Base-by-base conservation (phyloP, 257 asterid genomes). In the Plantago elongata region DNA sequence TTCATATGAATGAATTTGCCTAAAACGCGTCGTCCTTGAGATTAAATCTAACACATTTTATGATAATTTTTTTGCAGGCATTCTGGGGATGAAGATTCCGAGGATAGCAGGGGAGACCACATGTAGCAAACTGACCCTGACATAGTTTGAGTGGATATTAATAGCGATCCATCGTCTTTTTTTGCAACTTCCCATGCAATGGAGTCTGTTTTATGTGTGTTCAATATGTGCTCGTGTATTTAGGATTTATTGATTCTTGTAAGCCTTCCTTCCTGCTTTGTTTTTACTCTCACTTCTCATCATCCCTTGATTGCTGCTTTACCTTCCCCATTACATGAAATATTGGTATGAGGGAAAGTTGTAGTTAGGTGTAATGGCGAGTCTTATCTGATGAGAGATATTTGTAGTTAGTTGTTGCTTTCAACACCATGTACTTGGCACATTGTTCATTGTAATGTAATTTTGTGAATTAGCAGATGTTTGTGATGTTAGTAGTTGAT, bases 151-250 rank as follows among this genome's bases (percentile, higher is more conserved):
- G 34, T 60, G 44, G 42, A 18, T 43, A 40, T 59, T 52, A 43
- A 42, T 38, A 16, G 22, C 37, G 9, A 57, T 57, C 45, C 50
- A 1, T 9, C 27, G 9, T n/a, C 4, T 6, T 15, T 16, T 46
- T 58, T 58, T 30, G 13, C 61, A 56, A 54, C 43, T 54, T 29
- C 12, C 30, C 59, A 67, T 45, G 75, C 69, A 13, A 61, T 62
- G 51, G 60, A 27, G 45, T 65, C 29, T 51, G 62, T 63, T 38
- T 75, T 45, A 51, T 69, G 73, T 75, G 71, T 71, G 80, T 73
- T 68, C 66, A 61, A 50, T 57, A 62, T 60, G 57, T 70, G 60
- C 46, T 60, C 54, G 37, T 77, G 79, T 74, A 69, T 65, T 60
- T 74, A 70, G 58, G 48, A 56, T 68, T 52, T 72, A 62, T 65